phyloP scores from a whole-genome alignment of 148 eudicot species.

The Salicornia ramosissima region DNA sequence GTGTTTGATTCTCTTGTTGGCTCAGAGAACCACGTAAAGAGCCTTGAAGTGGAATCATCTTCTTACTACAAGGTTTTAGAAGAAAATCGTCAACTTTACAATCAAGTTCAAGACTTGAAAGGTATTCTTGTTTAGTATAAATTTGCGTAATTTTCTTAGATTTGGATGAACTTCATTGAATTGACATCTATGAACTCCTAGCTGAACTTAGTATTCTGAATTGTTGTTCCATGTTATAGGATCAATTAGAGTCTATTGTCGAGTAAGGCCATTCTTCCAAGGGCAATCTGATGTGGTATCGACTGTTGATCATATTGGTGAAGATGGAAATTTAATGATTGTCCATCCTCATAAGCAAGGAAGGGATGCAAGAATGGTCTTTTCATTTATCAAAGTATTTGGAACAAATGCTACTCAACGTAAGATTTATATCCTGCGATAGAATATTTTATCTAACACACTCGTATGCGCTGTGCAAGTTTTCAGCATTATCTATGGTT shows the following conservation, averaged over 20 bases:
- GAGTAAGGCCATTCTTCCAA: constrained; percentile 76
- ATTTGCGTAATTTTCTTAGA: too few species aligned
- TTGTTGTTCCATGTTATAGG: constrained; percentile 38
- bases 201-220: too few species aligned
- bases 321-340: constrained; percentile 86
- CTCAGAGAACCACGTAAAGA: constrained; percentile 62
- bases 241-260: constrained; percentile 85
- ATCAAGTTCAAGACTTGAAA: constrained; percentile 94
- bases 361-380: constrained; percentile 76
- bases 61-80: constrained; percentile 87
- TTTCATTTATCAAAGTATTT: constrained; percentile 84
- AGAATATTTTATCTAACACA: not conserved
- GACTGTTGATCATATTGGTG: constrained; percentile 86
- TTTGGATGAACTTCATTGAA: too few species aligned
- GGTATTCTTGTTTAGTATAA: constrained; percentile 51
- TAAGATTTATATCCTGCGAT: constrained; percentile 28
- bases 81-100: constrained; percentile 83
- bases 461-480: not conserved
- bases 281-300: constrained; percentile 54
- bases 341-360: constrained; percentile 81
- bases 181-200: too few species aligned
- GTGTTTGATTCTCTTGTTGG: constrained; percentile 7
- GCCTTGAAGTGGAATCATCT: constrained; percentile 73
- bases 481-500: not conserved
- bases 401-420: constrained; percentile 70